Conservation (phyloP, 805 yeast species). For the Sporopachydermia quercuum region DNA sequence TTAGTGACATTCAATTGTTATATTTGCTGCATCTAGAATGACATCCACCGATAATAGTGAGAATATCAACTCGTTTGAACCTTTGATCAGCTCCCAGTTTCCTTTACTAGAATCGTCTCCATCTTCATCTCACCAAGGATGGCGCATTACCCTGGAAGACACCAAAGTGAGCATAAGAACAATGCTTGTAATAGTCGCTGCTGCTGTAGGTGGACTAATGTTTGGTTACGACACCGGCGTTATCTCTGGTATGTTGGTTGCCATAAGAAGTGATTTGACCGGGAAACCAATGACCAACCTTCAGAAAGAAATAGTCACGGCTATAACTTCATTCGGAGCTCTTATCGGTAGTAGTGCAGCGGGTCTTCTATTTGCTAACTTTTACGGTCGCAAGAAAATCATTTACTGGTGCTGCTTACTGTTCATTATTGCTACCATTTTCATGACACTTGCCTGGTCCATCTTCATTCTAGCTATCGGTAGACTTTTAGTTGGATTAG, state of each 20-base stretch:
- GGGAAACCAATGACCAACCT: slow-evolving; percentile 19
- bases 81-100: no score
- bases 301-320: slow-evolving; percentile 27
- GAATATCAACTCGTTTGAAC: no score
- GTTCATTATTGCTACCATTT: neutral
- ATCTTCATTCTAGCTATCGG: slow-evolving; percentile 35
- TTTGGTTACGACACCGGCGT: slow-evolving; percentile 58
- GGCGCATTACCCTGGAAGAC: no score
- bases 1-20: no score
- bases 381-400: neutral
- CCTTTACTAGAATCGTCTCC: no score
- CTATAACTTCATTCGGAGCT: slow-evolving; percentile 38
- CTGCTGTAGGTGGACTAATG: slow-evolving; percentile 45
- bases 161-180: no score
- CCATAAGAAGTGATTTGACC: slow-evolving; percentile 26
- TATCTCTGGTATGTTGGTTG: slow-evolving; percentile 41
- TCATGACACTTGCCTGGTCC: slow-evolving; percentile 4
- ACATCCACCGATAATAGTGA: no score
- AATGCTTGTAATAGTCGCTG: neutral
- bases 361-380: slow-evolving; percentile 20
- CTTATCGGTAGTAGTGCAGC: slow-evolving; percentile 35
- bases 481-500: slow-evolving; percentile 51
- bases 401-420: neutral
- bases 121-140: no score
- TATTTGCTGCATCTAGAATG: no score